These are phyloP conservation scores for Saussurea involucrata DNA, from an alignment of 129 eudicot species.

Conservation along the genomic window DNA sequence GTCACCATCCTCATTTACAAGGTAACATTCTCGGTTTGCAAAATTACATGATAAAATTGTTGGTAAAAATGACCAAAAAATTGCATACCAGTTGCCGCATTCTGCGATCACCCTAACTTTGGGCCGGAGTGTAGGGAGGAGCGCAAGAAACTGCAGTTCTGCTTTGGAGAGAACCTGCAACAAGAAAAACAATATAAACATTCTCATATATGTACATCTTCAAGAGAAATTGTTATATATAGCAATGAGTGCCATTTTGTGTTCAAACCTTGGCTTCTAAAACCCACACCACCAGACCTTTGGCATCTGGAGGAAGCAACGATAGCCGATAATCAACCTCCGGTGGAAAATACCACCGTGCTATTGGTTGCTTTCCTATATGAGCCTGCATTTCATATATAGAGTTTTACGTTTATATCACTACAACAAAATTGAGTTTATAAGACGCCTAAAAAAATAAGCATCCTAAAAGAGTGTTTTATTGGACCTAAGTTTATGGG, in stretches of 20 bases:
- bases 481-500: too few relatives aligned
- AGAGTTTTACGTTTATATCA: background rate
- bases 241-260: background rate
- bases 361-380: conserved; percentile 92
- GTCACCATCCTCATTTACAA: background rate
- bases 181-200: conserved; percentile 3
- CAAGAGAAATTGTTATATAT: background rate
- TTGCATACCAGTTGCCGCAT: conserved; percentile 82
- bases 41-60: background rate
- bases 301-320: conserved; percentile 79
- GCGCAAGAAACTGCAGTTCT: conserved; percentile 85
- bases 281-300: conserved; percentile 78
- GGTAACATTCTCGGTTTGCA: background rate
- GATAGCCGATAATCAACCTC: conserved; percentile 96
- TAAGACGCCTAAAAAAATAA: too few relatives aligned
- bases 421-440: too few relatives aligned
- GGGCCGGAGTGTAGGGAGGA: conserved; percentile 86
- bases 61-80: background rate
- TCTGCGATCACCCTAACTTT: conserved; percentile 86
- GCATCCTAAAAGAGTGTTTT: too few relatives aligned
- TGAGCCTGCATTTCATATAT: conserved; percentile 66
- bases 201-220: too few relatives aligned
- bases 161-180: conserved; percentile 83
- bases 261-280: conserved; percentile 78
- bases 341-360: conserved; percentile 95